These are phyloP conservation scores for Cytospora paraplurivora DNA, from an alignment of 2,329 filamentous ascomycete species.

Conservation along the genomic window DNA sequence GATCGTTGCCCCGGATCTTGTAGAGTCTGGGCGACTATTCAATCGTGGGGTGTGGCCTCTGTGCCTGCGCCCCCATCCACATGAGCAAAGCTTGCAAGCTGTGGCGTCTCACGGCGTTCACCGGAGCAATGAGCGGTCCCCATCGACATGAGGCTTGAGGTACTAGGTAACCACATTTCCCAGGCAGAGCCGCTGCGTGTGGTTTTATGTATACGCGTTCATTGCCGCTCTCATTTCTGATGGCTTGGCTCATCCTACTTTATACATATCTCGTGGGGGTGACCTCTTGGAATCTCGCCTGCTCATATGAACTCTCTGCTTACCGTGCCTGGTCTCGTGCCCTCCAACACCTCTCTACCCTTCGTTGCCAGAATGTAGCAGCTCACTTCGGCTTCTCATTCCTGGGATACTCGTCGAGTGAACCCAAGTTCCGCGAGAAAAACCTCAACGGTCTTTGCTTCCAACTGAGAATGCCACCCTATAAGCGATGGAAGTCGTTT, in stretches of 20 bases:
- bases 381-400: not conserved
- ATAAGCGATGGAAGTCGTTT: slow-evolving; percentile 48
- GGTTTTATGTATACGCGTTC: not conserved
- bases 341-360: not conserved
- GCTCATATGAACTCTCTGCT: not conserved
- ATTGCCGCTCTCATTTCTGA: not conserved
- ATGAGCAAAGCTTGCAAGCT: not conserved
- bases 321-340: not conserved
- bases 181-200: not conserved
- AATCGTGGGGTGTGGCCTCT: not conserved
- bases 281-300: not conserved
- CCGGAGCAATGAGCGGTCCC: not conserved
- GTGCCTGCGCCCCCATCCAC: not conserved
- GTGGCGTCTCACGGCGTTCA: not conserved
- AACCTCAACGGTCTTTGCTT: not conserved
- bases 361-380: not conserved
- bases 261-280: not conserved
- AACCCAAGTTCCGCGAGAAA: not conserved
- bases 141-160: not conserved
- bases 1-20: not conserved
- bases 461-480: not conserved
- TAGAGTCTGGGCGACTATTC: not conserved
- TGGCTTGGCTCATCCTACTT: not conserved
- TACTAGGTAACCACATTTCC: not conserved
- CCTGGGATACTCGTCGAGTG: not conserved